phyloP scores from a whole-genome alignment of 257 asterid species.

The Nyctanthes arbortristis region DNA sequence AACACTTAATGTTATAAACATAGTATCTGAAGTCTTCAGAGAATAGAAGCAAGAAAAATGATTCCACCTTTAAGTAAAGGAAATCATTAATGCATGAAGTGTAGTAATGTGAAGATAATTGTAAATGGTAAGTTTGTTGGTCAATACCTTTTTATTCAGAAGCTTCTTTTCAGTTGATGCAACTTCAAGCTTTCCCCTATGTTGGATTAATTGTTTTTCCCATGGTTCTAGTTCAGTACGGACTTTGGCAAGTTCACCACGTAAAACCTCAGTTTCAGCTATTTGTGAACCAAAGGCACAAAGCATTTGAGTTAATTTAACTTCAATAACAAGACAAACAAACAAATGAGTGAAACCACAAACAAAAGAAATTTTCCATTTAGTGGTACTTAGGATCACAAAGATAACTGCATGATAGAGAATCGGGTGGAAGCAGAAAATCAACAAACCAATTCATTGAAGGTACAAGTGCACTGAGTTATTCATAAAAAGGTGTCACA shows the following conservation, averaged over 20 bases:
- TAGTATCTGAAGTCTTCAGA: background rate
- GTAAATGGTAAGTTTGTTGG: background rate
- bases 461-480: background rate
- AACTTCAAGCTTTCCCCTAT: constrained; percentile 84
- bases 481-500: background rate
- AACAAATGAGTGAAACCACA: background rate
- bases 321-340: constrained; percentile 13
- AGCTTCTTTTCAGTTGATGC: constrained; percentile 79
- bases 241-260: constrained; percentile 75
- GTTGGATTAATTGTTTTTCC: constrained; percentile 89
- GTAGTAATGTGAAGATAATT: constrained; percentile 1
- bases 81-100: background rate
- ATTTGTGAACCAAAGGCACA: constrained; percentile 28
- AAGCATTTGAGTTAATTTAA: background rate
- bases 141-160: constrained; percentile 65
- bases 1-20: background rate
- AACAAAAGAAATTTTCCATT: background rate
- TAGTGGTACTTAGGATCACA: background rate
- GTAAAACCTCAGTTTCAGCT: constrained; percentile 85
- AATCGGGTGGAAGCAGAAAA: background rate
- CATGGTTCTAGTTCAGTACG: constrained; percentile 92
- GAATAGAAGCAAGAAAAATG: background rate
- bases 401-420: background rate
- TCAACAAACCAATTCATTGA: background rate
- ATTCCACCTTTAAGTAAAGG: background rate